Conservation (phyloP, 257 asterid species). For the Ophiorrhiza pumila region DNA sequence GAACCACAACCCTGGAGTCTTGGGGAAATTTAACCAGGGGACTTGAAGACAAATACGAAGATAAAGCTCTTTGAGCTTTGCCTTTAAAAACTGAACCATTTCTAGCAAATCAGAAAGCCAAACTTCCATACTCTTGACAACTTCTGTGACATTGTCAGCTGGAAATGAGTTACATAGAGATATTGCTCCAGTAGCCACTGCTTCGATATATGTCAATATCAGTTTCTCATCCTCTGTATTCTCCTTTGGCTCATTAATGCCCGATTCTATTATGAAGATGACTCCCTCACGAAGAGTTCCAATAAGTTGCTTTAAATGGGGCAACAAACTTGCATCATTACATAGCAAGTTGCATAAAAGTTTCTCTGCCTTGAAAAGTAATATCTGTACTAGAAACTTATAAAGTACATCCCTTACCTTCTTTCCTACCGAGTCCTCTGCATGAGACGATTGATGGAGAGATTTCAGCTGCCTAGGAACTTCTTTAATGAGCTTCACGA, state of each 20-base stretch:
- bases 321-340: not conserved
- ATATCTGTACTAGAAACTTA: not conserved
- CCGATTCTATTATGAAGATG: not conserved
- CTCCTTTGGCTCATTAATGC: not conserved
- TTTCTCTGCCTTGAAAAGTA: conserved; percentile 9
- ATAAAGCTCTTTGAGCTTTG: not conserved
- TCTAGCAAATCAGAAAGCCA: not conserved
- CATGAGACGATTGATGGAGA: not conserved
- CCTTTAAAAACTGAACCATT: too few species aligned
- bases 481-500: not conserved
- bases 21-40: not conserved
- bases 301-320: not conserved
- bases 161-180: not conserved
- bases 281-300: not conserved
- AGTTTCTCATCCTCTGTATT: too few species aligned
- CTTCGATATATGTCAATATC: not conserved
- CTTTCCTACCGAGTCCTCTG: not conserved
- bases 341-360: too few species aligned
- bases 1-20: not conserved
- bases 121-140: not conserved
- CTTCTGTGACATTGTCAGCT: not conserved
- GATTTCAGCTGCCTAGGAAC: not conserved
- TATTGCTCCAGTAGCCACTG: not conserved
- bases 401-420: not conserved
- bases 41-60: not conserved